These are phyloP conservation scores for Microbotryomycetes sp. DNA, from an alignment of 1,284 basidiomycete species.

Conservation along the genomic window DNA sequence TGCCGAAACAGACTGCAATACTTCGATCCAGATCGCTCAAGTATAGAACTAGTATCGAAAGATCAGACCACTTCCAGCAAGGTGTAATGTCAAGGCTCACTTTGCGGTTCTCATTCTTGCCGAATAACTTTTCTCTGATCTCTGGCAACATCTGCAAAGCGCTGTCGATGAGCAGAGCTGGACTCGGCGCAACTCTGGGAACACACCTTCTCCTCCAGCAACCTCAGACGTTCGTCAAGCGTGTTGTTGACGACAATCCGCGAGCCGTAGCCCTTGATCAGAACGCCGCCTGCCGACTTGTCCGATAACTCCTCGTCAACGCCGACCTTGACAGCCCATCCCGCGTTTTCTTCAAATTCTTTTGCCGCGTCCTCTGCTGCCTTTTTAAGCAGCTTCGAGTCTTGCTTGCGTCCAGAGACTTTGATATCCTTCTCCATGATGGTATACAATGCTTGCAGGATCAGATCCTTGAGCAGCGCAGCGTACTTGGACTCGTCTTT, in stretches of 20 bases:
- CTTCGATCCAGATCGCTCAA: too few relatives aligned
- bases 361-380: slow-evolving; percentile 58
- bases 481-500: slow-evolving; percentile 64
- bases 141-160: slow-evolving; percentile 74
- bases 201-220: slow-evolving; percentile 78
- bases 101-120: slow-evolving; percentile 43
- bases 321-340: slow-evolving; percentile 55
- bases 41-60: too few relatives aligned
- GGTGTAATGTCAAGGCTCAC: too few relatives aligned
- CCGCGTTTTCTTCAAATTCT: slow-evolving; percentile 67
- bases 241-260: slow-evolving; percentile 88
- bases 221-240: slow-evolving; percentile 72
- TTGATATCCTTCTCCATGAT: slow-evolving; percentile 63
- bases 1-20: too few relatives aligned
- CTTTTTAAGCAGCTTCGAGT: slow-evolving; percentile 51
- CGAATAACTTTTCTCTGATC: slow-evolving; percentile 76
- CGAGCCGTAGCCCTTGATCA: slow-evolving; percentile 60
- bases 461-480: slow-evolving; percentile 68
- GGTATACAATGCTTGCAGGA: slow-evolving; percentile 61
- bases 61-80: too few relatives aligned
- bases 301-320: slow-evolving; percentile 63
- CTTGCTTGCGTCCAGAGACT: slow-evolving; percentile 57
- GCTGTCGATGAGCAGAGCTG: neutral
- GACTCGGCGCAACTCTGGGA: neutral
- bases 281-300: slow-evolving; percentile 77